Percentiles rank a stretch among this genome's conserved stretches.
These are phyloP conservation scores for Ormosia emarginata DNA, from an alignment of 306 rosid species.

Conservation along the genomic window DNA sequence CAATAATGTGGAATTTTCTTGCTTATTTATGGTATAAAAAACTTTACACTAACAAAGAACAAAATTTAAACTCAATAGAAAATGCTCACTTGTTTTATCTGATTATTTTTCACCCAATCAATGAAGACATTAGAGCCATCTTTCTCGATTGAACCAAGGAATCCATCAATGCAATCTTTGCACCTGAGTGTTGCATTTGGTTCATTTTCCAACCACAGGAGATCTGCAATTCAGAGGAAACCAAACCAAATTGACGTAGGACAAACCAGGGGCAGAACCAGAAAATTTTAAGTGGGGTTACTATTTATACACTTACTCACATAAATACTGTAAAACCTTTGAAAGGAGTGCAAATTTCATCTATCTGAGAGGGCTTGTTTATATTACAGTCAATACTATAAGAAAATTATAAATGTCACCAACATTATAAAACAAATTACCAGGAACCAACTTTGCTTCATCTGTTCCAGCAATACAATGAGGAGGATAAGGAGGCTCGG, in stretches of 20 bases:
- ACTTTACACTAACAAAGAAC: not conserved
- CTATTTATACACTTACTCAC: no score
- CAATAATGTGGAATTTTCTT: not conserved
- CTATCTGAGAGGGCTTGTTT: no score
- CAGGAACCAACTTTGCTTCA: conserved; percentile 75
- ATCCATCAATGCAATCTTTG: conserved; percentile 81
- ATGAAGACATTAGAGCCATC: conserved; percentile 74
- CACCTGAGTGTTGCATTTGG: conserved; percentile 71
- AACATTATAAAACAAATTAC: conserved; percentile 27
- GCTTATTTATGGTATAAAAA: not conserved
- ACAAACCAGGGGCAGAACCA: not conserved
- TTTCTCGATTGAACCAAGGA: conserved; percentile 37
- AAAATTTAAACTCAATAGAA: not conserved
- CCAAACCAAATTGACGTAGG: not conserved
- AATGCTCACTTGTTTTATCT: conserved; percentile 65
- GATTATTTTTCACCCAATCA: conserved; percentile 79
- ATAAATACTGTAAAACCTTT: no score
- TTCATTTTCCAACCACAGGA: conserved; percentile 78
- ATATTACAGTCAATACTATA: not conserved
- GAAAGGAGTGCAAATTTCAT: no score
- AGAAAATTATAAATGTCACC: not conserved
- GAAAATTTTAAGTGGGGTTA: no score
- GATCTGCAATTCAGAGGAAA: conserved; percentile 37
- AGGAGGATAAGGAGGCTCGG: conserved; percentile 86
- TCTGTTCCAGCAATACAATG: conserved; percentile 80